Base-by-base conservation (phyloP, 768 basidiomycete genomes). In the Suillus sp. region DNA sequence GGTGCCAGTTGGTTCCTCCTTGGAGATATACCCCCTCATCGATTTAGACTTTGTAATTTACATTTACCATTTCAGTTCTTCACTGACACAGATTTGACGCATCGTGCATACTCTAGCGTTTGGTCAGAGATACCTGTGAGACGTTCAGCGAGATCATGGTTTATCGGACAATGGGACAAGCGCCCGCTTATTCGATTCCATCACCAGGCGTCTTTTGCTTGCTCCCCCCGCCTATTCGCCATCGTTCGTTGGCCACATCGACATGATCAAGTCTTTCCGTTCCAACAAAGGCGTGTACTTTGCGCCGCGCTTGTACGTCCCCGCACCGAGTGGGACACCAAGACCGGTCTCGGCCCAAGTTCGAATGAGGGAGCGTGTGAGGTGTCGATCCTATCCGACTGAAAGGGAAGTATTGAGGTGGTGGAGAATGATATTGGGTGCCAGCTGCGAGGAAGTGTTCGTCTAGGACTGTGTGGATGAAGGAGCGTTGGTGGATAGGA, bases 351-450 rank as follows among this genome's bases (percentile, higher is more conserved):
- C 22, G 45, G 2, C 45, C 45, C 45, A 14, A 22, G 13, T 22
- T 47, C 22, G 45, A 47, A 14, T 13, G 22, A 22, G 45, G 45
- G 13, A 47, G 45, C 13, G 45, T 47, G 22, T 47, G 22, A 22
- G 22, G 5, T 13, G 45, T 47, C 13, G 22, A 22, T 22, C 45
- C 45, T 25, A 22, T 47, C 22, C 14, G 45, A 47, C 45, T 47
- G n/a, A 47, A 47, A 47, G 45, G 45, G 45, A 47, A 47, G 22
- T 47, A 47, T 47, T 47, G 45, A 47, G 45, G 45, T 47, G 45
- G 45, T 22, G 45, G 45, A 47, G 45, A 47, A 47, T 47, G 22
- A 47, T 47, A 47, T 47, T 14, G 45, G 11, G 45, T 22, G 11
- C 13, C 45, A 47, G 45, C 45, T 25, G 22, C 25, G 14, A 48